phyloP scores from a whole-genome alignment of 192 early-diverging fungal genomes.

The Obelidium mucronatum region DNA sequence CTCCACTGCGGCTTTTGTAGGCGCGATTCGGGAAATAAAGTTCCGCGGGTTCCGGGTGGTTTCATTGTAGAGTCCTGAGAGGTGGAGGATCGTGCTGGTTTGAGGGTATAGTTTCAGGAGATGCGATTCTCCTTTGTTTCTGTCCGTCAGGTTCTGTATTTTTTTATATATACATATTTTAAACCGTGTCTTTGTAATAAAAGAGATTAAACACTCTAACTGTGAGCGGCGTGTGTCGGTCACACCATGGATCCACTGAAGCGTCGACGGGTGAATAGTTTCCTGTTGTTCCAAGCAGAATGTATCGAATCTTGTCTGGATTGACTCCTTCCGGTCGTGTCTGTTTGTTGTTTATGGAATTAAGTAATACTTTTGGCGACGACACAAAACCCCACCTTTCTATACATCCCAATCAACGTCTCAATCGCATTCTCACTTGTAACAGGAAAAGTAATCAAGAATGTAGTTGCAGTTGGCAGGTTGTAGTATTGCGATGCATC shows the following conservation, averaged over 20 bases:
- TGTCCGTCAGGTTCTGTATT: background rate
- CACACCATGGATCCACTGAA: slow-evolving; percentile 18
- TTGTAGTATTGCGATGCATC: slow-evolving; percentile 41
- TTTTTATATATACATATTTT: no score
- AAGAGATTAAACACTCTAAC: background rate
- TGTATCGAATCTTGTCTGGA: slow-evolving; percentile 33
- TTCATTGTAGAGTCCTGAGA: slow-evolving; percentile 66
- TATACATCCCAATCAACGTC: slow-evolving; percentile 33
- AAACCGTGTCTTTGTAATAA: background rate
- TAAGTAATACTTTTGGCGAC: no score
- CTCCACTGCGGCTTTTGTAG: slow-evolving; percentile 32
- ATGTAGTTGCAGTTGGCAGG: slow-evolving; percentile 56
- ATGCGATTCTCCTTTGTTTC: slow-evolving; percentile 22
- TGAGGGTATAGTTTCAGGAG: background rate
- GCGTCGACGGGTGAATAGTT: slow-evolving; percentile 28
- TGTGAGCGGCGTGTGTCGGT: slow-evolving; percentile 17
- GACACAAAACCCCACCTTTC: background rate
- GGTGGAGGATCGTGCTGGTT: slow-evolving; percentile 45
- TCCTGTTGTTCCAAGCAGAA: slow-evolving; percentile 53
- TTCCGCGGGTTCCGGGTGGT: slow-evolving; percentile 56
- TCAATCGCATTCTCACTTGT: slow-evolving; percentile 34
- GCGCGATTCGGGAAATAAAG: slow-evolving; percentile 62
- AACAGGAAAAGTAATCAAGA: slow-evolving; percentile 69
- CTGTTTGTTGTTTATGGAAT: no score
- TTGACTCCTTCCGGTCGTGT: background rate